Evolutionary conservation across 352 stramenopile species (phyloP), one percentile per base, ranked within the genome.

Genomic region (Globisporangium orthogonon): DNA sequence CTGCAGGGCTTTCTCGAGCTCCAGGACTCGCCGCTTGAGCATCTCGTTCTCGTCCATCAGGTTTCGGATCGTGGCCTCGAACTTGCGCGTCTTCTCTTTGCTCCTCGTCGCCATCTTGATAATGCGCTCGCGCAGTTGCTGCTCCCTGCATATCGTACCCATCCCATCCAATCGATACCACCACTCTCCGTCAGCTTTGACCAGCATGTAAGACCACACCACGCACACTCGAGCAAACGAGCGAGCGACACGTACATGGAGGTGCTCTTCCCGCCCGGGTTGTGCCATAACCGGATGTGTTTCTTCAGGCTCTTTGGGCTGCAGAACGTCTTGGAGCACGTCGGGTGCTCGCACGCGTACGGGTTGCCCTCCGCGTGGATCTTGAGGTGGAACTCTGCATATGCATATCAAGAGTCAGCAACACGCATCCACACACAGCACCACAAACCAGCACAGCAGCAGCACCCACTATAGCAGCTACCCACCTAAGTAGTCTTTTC

Each of bases 281-380:
- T 90, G 56, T 92, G 83, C 79, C 83, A 90, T 65, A 90, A 62
- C 9, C 79, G 70, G 55, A 92, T 86, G 62, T 92, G 83, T 44
- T 92, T 92, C 66, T 90, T 92, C 2, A 90, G 56, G 61, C 83
- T 92, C 60, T 90, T 92, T 23, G 83, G 83, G 41, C 79, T 92
- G 61, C 83, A 92, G 48, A 92, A 92, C 0, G 78, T 90, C 70
- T 92, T 92, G 49, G 78, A 86, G 58, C 83, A 92, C 43, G 71
- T 82, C n/a, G 78, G 76, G 52, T 90, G 80, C 45, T 90, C 78
- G 48, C 79, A 90, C 13, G 83, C 78, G 65, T 92, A 92, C 49
- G 83, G 83, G 46, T 89, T 86, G 9, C 83, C 83, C 63, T 92
- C 83, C 0, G 71, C 76, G 40, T 92, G 83, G 55, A 92, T 90